Evolutionary conservation across 805 yeast genomes (phyloP), one percentile per base, ranked within the genome.

Genomic region (Yamadazyma nakazawae): DNA sequence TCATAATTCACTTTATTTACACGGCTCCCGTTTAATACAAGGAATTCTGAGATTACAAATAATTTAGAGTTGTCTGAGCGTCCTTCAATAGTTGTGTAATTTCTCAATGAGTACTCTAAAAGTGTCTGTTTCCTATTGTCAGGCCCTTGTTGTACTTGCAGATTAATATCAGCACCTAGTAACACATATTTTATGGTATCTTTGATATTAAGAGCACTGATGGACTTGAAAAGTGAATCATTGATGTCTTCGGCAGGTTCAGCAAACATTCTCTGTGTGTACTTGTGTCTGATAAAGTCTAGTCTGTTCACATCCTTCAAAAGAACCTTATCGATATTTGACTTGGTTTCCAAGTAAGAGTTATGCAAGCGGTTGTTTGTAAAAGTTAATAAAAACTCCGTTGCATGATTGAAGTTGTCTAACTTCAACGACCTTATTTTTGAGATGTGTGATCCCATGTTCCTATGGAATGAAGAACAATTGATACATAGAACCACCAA

Each of bases 391-490:
- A 89, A 68, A 11, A 77, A 73, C 13, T 77, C 67, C 4, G 79
- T 59, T 54, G 90, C 97, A 12, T 71, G 70, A 2, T 81, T 78
- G 55, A 83, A 76, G 25, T 78, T 77, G 60, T 91, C 97, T 38
- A 88, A 68, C n/a, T 80, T 83, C 45, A 91, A 68, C 0, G 96
- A 88, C 52, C 88, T 74, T 3, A 91, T 80, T 59, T 85, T 88
- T 6, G 94, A 79, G 4, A 89, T 75, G 53, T 85, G 90, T 0
- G 96, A 75, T 0, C 97, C 97, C 60, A 92, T 64, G 17, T 88
- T 82, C 46, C 97, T 72, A 63, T 91, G 97, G n/a, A 84, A 82
- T 0, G 96, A 90, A 0, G 96, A 82, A 57, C 98, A 91, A 42
- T 83, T 81, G 38, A 88, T 83, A 63, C 98, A 91, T 21, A 92